A percentile compares a stretch with the other conserved stretches of the same genome.
phyloP scores from a whole-genome alignment of 169 alveolate species.

The Babesia caballi region DNA sequence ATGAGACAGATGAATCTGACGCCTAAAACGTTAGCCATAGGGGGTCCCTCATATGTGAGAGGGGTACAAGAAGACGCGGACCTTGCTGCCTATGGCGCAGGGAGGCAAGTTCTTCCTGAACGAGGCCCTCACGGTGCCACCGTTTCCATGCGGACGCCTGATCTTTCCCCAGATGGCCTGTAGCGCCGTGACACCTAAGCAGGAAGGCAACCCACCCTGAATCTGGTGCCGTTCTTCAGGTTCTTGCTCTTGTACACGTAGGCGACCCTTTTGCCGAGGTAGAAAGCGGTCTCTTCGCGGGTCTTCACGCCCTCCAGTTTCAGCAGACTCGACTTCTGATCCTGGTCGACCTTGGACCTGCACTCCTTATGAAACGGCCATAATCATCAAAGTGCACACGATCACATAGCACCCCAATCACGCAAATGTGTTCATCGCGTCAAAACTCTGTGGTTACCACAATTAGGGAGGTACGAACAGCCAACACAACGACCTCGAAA shows the following conservation, averaged over 20 bases:
- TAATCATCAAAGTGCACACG: no score
- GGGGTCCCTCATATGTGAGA: conserved; percentile 79
- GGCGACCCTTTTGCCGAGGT: conserved; percentile 97
- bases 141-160: conserved; percentile 95
- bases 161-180: conserved; percentile 96
- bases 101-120: conserved; percentile 96
- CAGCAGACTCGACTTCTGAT: conserved; percentile 91
- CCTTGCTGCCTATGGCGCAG: conserved; percentile 92
- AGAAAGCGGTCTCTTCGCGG: conserved; percentile 91
- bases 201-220: conserved; percentile 77
- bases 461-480: no score
- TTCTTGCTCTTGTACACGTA: conserved; percentile 95
- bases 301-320: conserved; percentile 94
- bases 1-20: no score
- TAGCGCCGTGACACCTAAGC: neutral
- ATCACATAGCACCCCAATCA: no score
- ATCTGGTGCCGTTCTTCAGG: conserved; percentile 87
- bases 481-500: no score
- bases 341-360: conserved; percentile 92
- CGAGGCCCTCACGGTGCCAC: conserved; percentile 95
- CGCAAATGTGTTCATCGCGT: no score
- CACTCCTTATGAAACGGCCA: neutral
- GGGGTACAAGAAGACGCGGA: conserved; percentile 96
- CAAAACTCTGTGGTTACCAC: no score
- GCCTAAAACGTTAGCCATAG: neutral